These are phyloP conservation scores for Blastobotrys indianensis DNA, from an alignment of 1,139 yeast species.

Conservation along the genomic window DNA sequence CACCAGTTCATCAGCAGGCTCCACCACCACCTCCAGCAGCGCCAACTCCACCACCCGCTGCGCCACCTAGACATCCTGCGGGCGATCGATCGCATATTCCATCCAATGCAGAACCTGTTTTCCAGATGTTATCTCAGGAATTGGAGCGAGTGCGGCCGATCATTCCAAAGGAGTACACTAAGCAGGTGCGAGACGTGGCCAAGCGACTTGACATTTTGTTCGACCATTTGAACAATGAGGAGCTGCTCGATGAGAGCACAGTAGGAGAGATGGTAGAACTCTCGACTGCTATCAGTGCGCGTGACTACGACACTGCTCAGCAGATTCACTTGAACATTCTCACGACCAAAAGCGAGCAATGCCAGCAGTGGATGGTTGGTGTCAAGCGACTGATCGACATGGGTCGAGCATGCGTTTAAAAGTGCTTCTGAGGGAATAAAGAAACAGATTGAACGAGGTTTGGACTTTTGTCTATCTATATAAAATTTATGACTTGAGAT, in stretches of 20 bases:
- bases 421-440: slow-evolving; percentile 3
- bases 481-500: neutral
- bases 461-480: neutral
- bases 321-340: slow-evolving; percentile 50
- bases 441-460: too few relatives aligned
- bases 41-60: slow-evolving; percentile 22
- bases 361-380: slow-evolving; percentile 92
- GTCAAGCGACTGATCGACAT: slow-evolving; percentile 81
- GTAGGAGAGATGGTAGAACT: slow-evolving; percentile 49
- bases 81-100: slow-evolving; percentile 74
- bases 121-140: slow-evolving; percentile 47
- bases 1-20: slow-evolving; percentile 17
- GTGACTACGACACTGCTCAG: slow-evolving; percentile 58
- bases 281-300: slow-evolving; percentile 45
- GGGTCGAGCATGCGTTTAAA: slow-evolving; percentile 32
- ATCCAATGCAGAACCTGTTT: slow-evolving; percentile 52
- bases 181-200: slow-evolving; percentile 76
- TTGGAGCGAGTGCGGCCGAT: slow-evolving; percentile 61
- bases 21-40: slow-evolving; percentile 20
- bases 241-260: slow-evolving; percentile 54
- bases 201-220: slow-evolving; percentile 71
- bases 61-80: slow-evolving; percentile 48
- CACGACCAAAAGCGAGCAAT: slow-evolving; percentile 62
- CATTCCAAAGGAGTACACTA: slow-evolving; percentile 67
- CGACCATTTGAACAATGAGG: slow-evolving; percentile 75